Evolutionary conservation across 108 stramenopile species (phyloP).

Genomic region (Cylindrotheca fusiformis): DNA sequence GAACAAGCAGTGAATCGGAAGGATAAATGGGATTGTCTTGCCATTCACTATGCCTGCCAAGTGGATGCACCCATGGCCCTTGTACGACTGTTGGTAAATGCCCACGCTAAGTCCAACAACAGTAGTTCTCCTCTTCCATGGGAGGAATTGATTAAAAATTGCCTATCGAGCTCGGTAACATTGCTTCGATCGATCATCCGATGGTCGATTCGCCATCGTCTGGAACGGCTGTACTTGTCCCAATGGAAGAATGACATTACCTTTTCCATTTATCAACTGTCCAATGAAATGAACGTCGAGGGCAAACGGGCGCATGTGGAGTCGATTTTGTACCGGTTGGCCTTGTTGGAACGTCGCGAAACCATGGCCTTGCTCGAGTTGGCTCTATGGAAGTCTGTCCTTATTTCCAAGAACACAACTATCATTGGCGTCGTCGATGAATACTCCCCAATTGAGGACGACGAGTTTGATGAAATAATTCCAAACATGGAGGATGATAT

Average conservation of each 20-base stretch:
- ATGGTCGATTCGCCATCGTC: neutral
- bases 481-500: too few species aligned
- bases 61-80: neutral
- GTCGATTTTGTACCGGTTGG: neutral
- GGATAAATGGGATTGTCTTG: neutral
- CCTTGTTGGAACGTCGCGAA: neutral
- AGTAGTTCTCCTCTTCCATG: neutral
- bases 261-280: neutral
- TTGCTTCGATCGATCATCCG: neutral
- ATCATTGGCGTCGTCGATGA: too few species aligned
- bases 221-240: neutral
- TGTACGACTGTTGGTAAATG: neutral
- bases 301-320: neutral
- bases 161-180: neutral
- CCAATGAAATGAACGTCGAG: neutral
- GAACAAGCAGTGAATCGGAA: neutral
- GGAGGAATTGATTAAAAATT: neutral
- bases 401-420: too few species aligned
- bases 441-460: too few species aligned
- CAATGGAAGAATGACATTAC: neutral
- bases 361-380: neutral
- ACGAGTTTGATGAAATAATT: too few species aligned
- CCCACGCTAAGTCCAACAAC: neutral
- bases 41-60: neutral
- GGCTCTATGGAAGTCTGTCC: neutral